Evolutionary conservation across 371 early-diverging fungal species (phyloP).

Genomic region (Mortierella sp.): DNA sequence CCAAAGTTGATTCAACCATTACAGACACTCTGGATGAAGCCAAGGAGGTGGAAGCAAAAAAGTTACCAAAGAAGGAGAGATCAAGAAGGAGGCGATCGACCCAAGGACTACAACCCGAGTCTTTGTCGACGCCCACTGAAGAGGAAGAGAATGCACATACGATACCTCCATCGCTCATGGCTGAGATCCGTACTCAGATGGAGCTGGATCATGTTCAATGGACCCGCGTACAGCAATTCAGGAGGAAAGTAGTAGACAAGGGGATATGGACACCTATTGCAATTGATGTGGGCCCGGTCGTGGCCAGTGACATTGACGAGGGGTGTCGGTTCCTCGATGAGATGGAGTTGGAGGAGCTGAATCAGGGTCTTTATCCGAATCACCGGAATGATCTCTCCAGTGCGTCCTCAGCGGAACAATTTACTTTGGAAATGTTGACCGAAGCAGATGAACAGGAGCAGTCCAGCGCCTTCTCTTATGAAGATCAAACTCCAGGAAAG

Average conservation of each 20-base stretch:
- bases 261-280: slow-evolving; percentile 19
- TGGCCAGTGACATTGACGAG: not conserved
- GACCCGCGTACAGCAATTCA: slow-evolving; percentile 33
- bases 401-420: no score
- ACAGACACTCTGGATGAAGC: not conserved
- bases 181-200: slow-evolving; percentile 36
- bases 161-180: slow-evolving; percentile 23
- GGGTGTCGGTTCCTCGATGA: no score
- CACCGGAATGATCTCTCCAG: no score
- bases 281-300: slow-evolving; percentile 13
- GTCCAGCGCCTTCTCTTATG: no score
- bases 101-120: not conserved
- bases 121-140: not conserved
- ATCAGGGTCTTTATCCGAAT: no score
- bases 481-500: no score
- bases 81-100: not conserved
- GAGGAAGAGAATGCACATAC: slow-evolving; percentile 3
- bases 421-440: no score
- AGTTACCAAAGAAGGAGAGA: no score
- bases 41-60: not conserved
- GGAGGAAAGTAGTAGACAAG: slow-evolving; percentile 6
- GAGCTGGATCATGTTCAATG: slow-evolving; percentile 31
- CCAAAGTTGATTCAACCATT: not conserved
- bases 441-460: no score
- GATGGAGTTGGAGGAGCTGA: no score